Base-by-base conservation (phyloP, 202 grass and related monocot genomes). In the Cymbopogon flexuosus region DNA sequence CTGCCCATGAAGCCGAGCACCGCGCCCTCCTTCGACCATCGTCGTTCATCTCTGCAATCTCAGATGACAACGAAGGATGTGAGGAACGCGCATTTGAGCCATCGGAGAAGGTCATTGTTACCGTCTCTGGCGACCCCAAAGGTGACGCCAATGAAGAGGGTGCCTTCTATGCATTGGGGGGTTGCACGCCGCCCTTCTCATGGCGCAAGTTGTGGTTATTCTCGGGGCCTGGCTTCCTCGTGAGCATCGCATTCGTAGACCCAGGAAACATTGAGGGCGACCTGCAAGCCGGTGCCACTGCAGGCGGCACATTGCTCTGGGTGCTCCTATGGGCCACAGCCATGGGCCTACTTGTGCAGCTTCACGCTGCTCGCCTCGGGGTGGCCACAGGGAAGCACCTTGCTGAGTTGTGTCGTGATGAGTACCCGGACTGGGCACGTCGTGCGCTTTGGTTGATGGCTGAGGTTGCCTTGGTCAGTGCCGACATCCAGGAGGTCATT, bases 181-280 rank as follows among this genome's bases (percentile, higher is more conserved):
- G 78, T 0, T 46, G 70, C 24, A 16, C 9, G 47, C 85, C 79
- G 4, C 83, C 83, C 1, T 96, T 96, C 83, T 92, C 93, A 21
- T 96, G 93, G 93, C 83, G 80, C 27, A 95, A 95, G 87, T 79
- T 95, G 3, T 95, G 87, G 87, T 79, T 88, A 24, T 95, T 95
- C 79, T 90, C 79, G 54, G 93, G 93, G 5, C 87, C 89, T 4
- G 93, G 93, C 4, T 95, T 90, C 78, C 66, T 95, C 22, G 92
- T 92, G 93, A 92, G 93, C 82, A 95, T 95, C 64, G 93, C 89
- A 6, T 95, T 95, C 84, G 64, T 95, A 39, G 89, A 92, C 84
- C 93, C 92, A 43, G 92, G 92, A 15, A 95, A 95, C 88, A 46
- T 95, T 30, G 92, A 95, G 81, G 93, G 93, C n/a, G 89, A 95